Base-by-base conservation (phyloP, 371 early-diverging fungal genomes). In the Saksenaea vasiformis region DNA sequence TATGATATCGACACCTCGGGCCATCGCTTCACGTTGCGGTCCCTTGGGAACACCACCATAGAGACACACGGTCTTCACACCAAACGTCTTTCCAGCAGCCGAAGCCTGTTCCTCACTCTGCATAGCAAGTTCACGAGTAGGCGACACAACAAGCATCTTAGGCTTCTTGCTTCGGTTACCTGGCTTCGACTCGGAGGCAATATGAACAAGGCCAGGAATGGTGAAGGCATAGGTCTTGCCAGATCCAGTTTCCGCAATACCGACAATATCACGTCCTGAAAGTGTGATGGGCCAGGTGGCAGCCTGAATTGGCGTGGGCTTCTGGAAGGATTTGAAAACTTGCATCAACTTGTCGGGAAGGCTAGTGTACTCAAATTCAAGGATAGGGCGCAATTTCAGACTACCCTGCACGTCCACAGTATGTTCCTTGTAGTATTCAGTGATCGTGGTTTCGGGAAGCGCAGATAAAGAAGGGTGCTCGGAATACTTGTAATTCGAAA, bases 291-390 rank as follows among this genome's bases (percentile, higher is more conserved):
- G 92, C 91, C 92, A 92, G 72, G 95, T 98, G 56, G 95, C 93
- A 9, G 96, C 91, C 83, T 99, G 99, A 64, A 99, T 99, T 4
- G 98, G 91, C 4, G 99, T 98, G 3, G 99, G 99, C 17, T 82
- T 81, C 22, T 86, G 75, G 78, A 96, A 99, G 24, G 91, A 89
- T 73, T 87, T 80, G 72, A 98, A 92, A 31, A 91, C 88, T 26
- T 88, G 80, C 55, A 96, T 74, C 54, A 99, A 77, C 53, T 85
- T 76, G 1, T 72, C 58, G 39, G 90, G 88, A 66, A 95, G 87
- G 27, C 85, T 82, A 19, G 94, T 87, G 58, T 93, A 85, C 34
- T 67, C 64, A 63, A 97, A 96, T 60, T 90, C 83, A 55, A 93
- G 74, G 60, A 89, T 91, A 36, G 95, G 96, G 55, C 88, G 78